A percentile compares a stretch with the other conserved stretches of the same genome.
These are phyloP conservation scores for Nissolia schottii DNA, from an alignment of 306 rosid species.

Conservation along the genomic window DNA sequence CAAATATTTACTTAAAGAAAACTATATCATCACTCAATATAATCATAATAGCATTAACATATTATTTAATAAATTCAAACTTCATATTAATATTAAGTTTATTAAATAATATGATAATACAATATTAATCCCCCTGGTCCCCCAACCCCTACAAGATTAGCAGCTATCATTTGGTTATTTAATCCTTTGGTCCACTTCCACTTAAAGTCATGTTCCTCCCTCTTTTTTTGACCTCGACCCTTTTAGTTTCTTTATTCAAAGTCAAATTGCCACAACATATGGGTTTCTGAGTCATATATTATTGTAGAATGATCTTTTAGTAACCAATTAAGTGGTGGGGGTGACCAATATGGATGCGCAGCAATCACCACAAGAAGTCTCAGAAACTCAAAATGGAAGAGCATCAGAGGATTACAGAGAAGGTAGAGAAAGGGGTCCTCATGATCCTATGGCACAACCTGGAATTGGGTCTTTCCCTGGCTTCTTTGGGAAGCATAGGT, in stretches of 20 bases:
- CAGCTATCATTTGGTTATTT: constrained; percentile 18
- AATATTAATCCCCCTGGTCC: constrained; percentile 14
- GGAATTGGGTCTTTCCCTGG: constrained; percentile 29
- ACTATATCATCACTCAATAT: too few species aligned
- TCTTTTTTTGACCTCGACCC: constrained; percentile 27
- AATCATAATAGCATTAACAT: too few species aligned
- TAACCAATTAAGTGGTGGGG: neutral
- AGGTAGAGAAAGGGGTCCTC: constrained; percentile 1
- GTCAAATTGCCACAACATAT: neutral
- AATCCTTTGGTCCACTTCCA: constrained; percentile 21
- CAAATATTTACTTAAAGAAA: too few species aligned
- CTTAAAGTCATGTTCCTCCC: constrained; percentile 33
- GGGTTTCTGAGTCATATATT: neutral
- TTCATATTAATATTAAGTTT: too few species aligned
- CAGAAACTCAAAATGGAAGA: constrained; percentile 24
- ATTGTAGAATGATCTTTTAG: neutral
- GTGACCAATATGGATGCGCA: constrained; percentile 31
- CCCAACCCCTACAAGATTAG: neutral
- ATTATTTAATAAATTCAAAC: too few species aligned
- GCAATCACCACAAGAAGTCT: neutral
- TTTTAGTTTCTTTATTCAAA: neutral
- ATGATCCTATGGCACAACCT: neutral
- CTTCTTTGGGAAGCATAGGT: constrained; percentile 71
- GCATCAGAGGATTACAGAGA: constrained; percentile 6
- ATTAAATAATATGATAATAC: too few species aligned